Conservation (phyloP, 129 eudicot genomes). For the Kitagawia praeruptora region DNA sequence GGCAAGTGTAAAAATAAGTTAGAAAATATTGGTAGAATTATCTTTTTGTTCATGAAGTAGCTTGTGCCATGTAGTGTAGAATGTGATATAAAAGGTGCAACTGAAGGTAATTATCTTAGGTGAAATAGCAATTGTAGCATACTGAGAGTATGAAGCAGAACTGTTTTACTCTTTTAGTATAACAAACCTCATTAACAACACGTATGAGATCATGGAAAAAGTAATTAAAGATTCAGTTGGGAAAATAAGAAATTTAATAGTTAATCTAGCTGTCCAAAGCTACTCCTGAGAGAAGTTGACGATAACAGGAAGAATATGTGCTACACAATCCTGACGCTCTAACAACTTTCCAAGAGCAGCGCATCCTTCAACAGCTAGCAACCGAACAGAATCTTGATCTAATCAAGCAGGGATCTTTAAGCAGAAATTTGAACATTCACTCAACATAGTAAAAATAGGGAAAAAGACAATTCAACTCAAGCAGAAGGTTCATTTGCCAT, state of each 20-base stretch:
- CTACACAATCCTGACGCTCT: conserved; percentile 91
- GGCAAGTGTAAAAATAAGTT: not conserved
- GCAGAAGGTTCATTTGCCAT: not conserved
- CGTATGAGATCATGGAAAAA: not conserved
- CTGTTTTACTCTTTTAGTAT: not conserved
- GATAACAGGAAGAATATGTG: conserved; percentile 94
- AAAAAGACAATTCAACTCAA: not conserved
- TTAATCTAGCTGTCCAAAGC: not conserved
- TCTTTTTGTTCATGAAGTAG: not conserved
- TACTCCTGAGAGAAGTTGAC: conserved; percentile 92
- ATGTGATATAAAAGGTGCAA: not conserved
- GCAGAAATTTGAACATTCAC: not conserved
- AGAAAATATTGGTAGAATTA: not conserved
- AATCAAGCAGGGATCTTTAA: conserved; percentile 12
- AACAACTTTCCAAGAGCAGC: conserved; percentile 96
- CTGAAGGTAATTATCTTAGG: not conserved
- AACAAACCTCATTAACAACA: not conserved
- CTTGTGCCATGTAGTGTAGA: not conserved
- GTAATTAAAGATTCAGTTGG: not conserved
- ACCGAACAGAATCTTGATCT: conserved; percentile 99
- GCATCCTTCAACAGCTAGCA: conserved; percentile 99
- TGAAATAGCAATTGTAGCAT: not conserved
- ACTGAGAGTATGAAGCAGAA: not conserved
- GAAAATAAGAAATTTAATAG: not conserved
- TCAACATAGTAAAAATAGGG: not conserved